These are phyloP conservation scores for Starmerella davenportii DNA, from an alignment of 805 yeast genomes.

Conservation along the genomic window DNA sequence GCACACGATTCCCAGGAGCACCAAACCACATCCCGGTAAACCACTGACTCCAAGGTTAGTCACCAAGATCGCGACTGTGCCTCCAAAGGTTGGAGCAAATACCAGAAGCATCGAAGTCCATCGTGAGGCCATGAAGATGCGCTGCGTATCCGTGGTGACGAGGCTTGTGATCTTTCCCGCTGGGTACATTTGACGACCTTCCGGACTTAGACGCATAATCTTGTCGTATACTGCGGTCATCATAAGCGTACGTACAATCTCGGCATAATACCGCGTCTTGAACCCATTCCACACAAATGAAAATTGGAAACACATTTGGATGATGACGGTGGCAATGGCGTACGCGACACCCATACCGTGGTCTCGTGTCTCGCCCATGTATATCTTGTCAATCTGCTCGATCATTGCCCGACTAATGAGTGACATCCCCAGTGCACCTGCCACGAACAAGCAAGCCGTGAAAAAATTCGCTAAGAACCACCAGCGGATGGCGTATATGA, in stretches of 20 bases:
- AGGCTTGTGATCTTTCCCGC: slow-evolving; percentile 56
- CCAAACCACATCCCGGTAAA: slow-evolving; percentile 48
- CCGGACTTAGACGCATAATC: slow-evolving; percentile 41
- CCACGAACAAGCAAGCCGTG: slow-evolving; percentile 7
- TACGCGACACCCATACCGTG: slow-evolving; percentile 55
- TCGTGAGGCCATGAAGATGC: slow-evolving; percentile 39
- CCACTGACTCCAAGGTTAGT: slow-evolving; percentile 57
- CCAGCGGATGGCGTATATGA: slow-evolving; percentile 15
- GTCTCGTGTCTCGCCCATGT: slow-evolving; percentile 6
- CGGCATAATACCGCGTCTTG: slow-evolving; percentile 44
- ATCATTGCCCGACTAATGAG: slow-evolving; percentile 15
- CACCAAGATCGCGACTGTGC: slow-evolving; percentile 45
- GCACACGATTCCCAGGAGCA: slow-evolving; percentile 21
- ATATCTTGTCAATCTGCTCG: slow-evolving; percentile 9
- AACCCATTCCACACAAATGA: slow-evolving; percentile 47
- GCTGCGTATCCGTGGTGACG: slow-evolving; percentile 64
- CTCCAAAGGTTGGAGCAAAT: slow-evolving; percentile 17
- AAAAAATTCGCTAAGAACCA: slow-evolving; percentile 2
- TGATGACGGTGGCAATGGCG: slow-evolving; percentile 46
- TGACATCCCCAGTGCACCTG: slow-evolving; percentile 16
- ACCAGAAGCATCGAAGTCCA: slow-evolving; percentile 15
- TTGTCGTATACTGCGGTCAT: slow-evolving; percentile 56
- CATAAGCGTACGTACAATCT: slow-evolving; percentile 48
- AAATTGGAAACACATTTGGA: slow-evolving; percentile 35
- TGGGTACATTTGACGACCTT: slow-evolving; percentile 42